A percentile compares a stretch with the other conserved stretches of the same genome.
Conservation (phyloP, 257 asterid genomes). For the Solanum medicagineum region DNA sequence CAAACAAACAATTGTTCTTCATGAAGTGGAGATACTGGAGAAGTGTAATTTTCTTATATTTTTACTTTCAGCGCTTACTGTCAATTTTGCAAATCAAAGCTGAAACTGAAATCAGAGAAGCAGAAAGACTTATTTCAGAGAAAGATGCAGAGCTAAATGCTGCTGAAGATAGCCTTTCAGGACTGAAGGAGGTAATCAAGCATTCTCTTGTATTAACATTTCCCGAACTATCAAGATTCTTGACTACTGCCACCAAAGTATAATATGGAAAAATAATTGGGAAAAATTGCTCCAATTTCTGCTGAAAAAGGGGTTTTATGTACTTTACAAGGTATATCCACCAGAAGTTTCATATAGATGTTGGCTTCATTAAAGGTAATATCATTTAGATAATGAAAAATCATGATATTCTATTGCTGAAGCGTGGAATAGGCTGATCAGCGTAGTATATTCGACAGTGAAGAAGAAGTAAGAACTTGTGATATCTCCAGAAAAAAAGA, state of each 20-base stretch:
- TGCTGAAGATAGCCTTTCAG: constrained; percentile 65
- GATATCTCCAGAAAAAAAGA: background rate
- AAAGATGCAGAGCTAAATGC: constrained; percentile 60
- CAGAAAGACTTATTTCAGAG: constrained; percentile 45
- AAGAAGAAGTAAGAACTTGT: background rate
- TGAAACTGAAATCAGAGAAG: constrained; percentile 55
- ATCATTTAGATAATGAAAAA: background rate
- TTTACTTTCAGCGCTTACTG: constrained; percentile 44
- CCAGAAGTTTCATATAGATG: background rate
- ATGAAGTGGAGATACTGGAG: background rate
- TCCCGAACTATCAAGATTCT: background rate
- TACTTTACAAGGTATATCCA: background rate
- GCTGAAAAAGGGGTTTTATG: background rate
- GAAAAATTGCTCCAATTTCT: background rate
- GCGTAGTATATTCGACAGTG: background rate
- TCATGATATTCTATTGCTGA: background rate
- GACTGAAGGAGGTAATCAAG: constrained; percentile 57
- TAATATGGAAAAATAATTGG: background rate
- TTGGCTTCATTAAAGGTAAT: background rate
- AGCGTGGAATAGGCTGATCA: background rate
- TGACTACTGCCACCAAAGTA: background rate
- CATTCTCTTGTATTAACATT: background rate
- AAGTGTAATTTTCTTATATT: constrained; percentile 8
- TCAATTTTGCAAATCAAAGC: constrained; percentile 59
- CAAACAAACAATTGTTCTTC: background rate